Base-by-base conservation (phyloP, 2,329 filamentous ascomycete species). In the Aspergillus ruber region DNA sequence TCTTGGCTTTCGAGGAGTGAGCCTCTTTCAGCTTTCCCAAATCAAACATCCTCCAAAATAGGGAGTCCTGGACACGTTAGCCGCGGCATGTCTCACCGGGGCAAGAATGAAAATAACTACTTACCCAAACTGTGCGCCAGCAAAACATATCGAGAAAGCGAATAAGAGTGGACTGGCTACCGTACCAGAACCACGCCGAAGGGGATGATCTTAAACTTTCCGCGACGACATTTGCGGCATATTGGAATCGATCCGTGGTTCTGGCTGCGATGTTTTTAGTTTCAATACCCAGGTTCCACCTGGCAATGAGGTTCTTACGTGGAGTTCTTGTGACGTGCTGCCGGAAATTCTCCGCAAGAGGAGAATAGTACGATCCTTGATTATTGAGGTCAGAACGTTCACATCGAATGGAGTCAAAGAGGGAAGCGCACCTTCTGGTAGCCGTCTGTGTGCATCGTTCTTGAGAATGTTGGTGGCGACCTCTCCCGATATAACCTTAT, bases 401-500 rank as follows among this genome's bases (percentile, higher is more conserved):
- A 7, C 9, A 7, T 29, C 12, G 25, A 18, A 41, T 6, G 4
- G 6, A 13, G 38, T 20, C 38, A 13, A 20, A n/a, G 7, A 8
- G 13, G 8, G 3, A 23, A 17, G 42, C 43, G 6, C 35, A 17
- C 17, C 33, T 10, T 43, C 43, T 12, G 25, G 25, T 3, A 49
- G 41, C 2, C 8, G 17, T 5, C 43, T 23, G 18, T 21, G 21
- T 2, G 21, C n/a, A 42, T 49, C 46, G 10, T 23, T 25, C 17
- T 44, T 48, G 9, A 49, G 33, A 13, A 49, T 46, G 13, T 51
- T 51, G 3, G 49, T 51, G 12, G 40, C 27, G 1, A 51, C 32
- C 18, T 51, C 46, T 6, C 49, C 47, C n/a, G 46, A 51, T 10
- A 49, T 49, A 1, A 49, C 33, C 17, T 46, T 9, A 12, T 12